Base-by-base conservation (phyloP, 225 moss, liverwort and hornwort genomes). In the Polytrichum formosum region DNA sequence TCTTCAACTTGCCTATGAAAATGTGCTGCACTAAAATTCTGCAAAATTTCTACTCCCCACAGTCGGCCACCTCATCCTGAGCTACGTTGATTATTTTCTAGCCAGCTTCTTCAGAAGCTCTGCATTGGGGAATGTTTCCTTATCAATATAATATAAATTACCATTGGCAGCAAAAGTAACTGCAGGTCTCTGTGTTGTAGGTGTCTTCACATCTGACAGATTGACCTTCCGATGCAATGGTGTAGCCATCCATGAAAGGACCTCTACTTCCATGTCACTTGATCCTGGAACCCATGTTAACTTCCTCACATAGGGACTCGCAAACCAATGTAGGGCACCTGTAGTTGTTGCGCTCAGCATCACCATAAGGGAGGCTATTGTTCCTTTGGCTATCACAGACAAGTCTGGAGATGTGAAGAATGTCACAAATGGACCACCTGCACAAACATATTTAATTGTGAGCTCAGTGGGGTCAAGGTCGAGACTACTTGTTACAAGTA, bases 231-330 rank as follows among this genome's bases (percentile, higher is more conserved):
- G 92, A 18, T 82, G 90, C 33, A 85, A 7, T 26, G 74, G 87
- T 5, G 83, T 92, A 33, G 92, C 88, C 87, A 92, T 86, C 95
- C 95, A 95, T 0, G 92, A 92, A 2, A 91, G 83, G 5, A 91
- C 79, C 78, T 92, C 91, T 5, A 92, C 84, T 53, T 95, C 85
- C 55, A 95, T 77, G 21, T 91, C 86, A 26, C 83, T 85, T 7
- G 81, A 73, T 66, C 95, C 92, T 5, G 89, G 92, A 73, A 75
- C 86, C 92, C 91, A 95, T 1, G 88, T 90, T 54, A 95, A 67
- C 70, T 82, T 86, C 19, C 89, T 90, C n/a, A 95, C 84, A 53
- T 91, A 92, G 22, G 95, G 92, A 37, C 95, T 92, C 0, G 91
- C 92, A 69, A 92, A 89, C 92, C 92, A 91, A 73, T 92, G 92